Conservation (phyloP, 805 yeast species). For the Kuraishia floccosa region DNA sequence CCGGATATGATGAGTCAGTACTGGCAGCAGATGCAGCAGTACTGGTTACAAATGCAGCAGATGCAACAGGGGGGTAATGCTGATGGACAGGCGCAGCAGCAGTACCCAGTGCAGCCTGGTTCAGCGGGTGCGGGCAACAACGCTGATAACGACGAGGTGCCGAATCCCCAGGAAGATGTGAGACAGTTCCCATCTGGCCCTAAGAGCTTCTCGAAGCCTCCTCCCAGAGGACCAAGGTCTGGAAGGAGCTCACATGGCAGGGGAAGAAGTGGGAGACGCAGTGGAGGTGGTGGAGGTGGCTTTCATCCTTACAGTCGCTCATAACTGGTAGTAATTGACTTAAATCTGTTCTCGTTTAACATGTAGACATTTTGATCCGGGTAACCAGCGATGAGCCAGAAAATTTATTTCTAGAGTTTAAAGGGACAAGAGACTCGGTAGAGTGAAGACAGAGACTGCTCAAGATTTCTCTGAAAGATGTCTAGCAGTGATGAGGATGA, state of each 20-base stretch:
- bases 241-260: neutral
- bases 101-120: slow-evolving; percentile 7
- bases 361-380: too few species aligned
- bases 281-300: slow-evolving; percentile 14
- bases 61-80: slow-evolving; percentile 31
- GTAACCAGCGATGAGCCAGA: too few species aligned
- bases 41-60: slow-evolving; percentile 54
- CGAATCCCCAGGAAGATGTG: slow-evolving; percentile 21
- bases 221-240: slow-evolving; percentile 4
- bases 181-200: slow-evolving; percentile 21
- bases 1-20: slow-evolving; percentile 56
- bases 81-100: too few species aligned
- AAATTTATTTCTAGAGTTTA: too few species aligned
- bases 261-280: slow-evolving; percentile 6
- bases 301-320: slow-evolving; percentile 19
- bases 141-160: slow-evolving; percentile 14
- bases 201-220: slow-evolving; percentile 7
- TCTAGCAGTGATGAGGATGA: slow-evolving; percentile 28
- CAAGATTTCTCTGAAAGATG: too few species aligned
- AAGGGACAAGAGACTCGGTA: too few species aligned
- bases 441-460: too few species aligned
- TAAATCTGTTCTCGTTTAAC: too few species aligned
- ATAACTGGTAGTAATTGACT: too few species aligned
- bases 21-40: slow-evolving; percentile 45
- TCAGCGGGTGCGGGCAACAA: slow-evolving; percentile 1